Evolutionary conservation across 352 stramenopile species (phyloP).

Genomic region (Globisporangium radiosum): DNA sequence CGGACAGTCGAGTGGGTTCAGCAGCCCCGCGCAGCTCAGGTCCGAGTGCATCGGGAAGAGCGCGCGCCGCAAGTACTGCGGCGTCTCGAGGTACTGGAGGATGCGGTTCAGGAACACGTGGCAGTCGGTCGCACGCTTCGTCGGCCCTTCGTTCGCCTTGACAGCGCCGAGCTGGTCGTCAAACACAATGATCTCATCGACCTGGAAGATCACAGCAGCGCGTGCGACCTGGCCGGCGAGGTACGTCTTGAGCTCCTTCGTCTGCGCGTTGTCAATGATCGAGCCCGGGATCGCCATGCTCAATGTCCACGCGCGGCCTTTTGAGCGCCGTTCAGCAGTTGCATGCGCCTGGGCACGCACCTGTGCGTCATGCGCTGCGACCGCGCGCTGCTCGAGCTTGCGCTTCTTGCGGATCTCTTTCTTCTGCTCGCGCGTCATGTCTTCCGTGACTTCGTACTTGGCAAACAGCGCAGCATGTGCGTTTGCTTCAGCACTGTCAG

Average conservation of each 20-base stretch:
- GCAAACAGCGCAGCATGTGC: constrained; percentile 7
- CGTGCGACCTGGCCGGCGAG: constrained; percentile 95
- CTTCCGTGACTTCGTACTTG: constrained; percentile 17
- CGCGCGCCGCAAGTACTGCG: constrained; percentile 95
- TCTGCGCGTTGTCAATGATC: constrained; percentile 97
- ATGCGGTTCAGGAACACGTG: constrained; percentile 87
- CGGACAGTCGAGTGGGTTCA: constrained; percentile 95
- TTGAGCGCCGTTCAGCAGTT: constrained; percentile 32
- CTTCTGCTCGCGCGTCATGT: constrained; percentile 53
- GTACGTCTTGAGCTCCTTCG: constrained; percentile 95
- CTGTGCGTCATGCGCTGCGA: constrained; percentile 24
- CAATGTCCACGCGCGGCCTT: constrained; percentile 87
- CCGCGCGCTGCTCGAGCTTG: constrained; percentile 48
- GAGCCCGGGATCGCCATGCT: constrained; percentile 95
- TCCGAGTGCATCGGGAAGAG: constrained; percentile 98
- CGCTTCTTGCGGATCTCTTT: constrained; percentile 68
- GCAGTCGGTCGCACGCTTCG: constrained; percentile 65
- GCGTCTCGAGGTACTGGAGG: constrained; percentile 97
- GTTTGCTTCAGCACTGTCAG: not conserved
- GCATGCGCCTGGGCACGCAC: constrained; percentile 28
- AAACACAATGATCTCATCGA: constrained; percentile 98
- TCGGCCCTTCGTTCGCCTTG: constrained; percentile 29
- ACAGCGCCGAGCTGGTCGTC: constrained; percentile 90
- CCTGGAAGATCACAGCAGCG: constrained; percentile 95
- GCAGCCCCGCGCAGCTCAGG: constrained; percentile 93